Evolutionary conservation across 129 eudicot genomes (phyloP).

Genomic region (Arctium minus): DNA sequence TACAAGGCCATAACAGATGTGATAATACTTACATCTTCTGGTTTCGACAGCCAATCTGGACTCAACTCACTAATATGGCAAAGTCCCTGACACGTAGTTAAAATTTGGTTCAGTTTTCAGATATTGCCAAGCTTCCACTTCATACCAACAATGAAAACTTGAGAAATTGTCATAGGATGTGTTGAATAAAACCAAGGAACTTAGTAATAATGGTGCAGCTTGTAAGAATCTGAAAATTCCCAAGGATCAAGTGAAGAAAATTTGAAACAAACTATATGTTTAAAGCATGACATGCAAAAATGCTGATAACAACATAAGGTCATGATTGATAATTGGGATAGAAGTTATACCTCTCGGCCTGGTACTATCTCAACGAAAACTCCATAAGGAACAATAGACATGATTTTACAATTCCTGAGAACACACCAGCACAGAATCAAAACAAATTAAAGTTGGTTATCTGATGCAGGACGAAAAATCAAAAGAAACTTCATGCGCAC

Average conservation of each 20-base stretch:
- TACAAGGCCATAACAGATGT: background rate
- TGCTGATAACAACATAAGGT: background rate
- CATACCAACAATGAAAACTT: background rate
- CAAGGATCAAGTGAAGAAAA: background rate
- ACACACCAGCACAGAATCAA: slow-evolving; percentile 13
- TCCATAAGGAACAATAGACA: slow-evolving; percentile 83
- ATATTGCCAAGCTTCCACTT: background rate
- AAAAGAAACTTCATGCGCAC: background rate
- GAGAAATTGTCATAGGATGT: background rate
- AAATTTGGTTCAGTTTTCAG: background rate
- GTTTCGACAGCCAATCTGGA: slow-evolving; percentile 73
- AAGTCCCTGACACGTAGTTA: slow-evolving; percentile 63
- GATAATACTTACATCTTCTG: slow-evolving; percentile 77
- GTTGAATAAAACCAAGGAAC: background rate
- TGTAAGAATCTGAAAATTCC: background rate
- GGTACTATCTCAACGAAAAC: slow-evolving; percentile 95
- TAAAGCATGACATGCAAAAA: background rate
- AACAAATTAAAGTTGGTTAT: background rate
- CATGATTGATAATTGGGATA: background rate
- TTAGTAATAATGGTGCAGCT: background rate
- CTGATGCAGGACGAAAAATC: slow-evolving; percentile 5
- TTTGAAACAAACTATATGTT: background rate
- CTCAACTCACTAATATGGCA: slow-evolving; percentile 98
- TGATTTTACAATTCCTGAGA: slow-evolving; percentile 86
- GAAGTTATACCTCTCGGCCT: slow-evolving; percentile 78